A percentile compares a stretch with the other conserved stretches of the same genome.
Evolutionary conservation across 306 rosid genomes (phyloP).

Genomic region (Aeschynomene evenia): DNA sequence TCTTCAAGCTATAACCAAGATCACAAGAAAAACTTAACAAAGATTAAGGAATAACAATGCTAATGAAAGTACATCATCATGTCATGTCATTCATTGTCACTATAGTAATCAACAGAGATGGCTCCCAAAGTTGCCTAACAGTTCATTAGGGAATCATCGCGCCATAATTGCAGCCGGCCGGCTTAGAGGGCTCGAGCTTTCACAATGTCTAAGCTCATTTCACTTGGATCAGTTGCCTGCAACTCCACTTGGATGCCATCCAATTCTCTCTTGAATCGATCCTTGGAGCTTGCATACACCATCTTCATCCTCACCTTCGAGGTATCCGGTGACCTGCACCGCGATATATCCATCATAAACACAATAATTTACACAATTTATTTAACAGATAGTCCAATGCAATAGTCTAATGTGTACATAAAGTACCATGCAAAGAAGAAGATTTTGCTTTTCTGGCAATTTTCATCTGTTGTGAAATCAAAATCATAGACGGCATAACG

Average conservation of each 20-base stretch:
- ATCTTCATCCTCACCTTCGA: constrained; percentile 90
- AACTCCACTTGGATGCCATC: constrained; percentile 82
- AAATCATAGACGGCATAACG: constrained; percentile 84
- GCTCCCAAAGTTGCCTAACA: constrained; percentile 29
- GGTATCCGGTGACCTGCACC: constrained; percentile 77
- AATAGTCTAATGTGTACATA: neutral
- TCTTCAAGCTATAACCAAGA: constrained; percentile 25
- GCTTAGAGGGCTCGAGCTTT: constrained; percentile 58
- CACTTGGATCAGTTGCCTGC: constrained; percentile 94
- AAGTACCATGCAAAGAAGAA: constrained; percentile 79
- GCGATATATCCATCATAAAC: neutral
- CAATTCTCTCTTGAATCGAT: constrained; percentile 87
- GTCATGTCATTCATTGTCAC: constrained; percentile 6
- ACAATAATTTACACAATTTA: neutral
- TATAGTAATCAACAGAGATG: constrained; percentile 17
- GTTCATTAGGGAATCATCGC: too few species aligned
- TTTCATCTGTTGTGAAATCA: constrained; percentile 70
- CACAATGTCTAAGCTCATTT: constrained; percentile 87
- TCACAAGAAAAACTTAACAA: neutral
- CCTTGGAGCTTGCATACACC: constrained; percentile 94
- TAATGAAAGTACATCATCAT: constrained; percentile 22
- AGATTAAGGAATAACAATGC: constrained; percentile 31
- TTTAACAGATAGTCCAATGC: too few species aligned
- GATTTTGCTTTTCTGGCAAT: constrained; percentile 90
- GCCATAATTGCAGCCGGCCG: too few species aligned